Base-by-base conservation (phyloP, 2,329 filamentous ascomycete species). In the Alternaria infectoria region DNA sequence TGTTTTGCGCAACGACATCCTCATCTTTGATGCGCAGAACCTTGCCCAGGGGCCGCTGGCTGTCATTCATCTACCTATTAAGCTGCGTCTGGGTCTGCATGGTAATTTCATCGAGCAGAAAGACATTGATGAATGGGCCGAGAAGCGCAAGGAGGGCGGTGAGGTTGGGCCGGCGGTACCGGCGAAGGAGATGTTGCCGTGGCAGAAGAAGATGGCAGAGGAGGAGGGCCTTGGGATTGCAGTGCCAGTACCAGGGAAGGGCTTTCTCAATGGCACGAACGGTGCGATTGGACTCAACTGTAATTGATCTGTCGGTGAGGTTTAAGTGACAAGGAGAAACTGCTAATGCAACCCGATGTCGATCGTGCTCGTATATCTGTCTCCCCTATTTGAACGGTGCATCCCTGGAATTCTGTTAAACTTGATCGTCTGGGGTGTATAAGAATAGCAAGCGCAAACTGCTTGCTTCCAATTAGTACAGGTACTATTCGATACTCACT, bases 11-110 rank as follows among this genome's bases (percentile, higher is more conserved):
- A 81, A 80, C 17, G 80, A 82, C 49, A 72, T 82, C 8, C 65
- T 82, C 7, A 77, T 84, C 5, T 74, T 85, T 57, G 81, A 84
- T 59, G 82, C 82, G 6, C 68, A 60, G 61, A 70, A 81, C 13
- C 72, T 83, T 17, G 70, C 69, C 5, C 77, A 78, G 26, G 76
- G 75, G 13, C 81, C 82, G 6, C 51, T 82, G 0, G 82, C 82
- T 3, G 72, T 81, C 5, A 70, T 82, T 2, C 76, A 83, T 67
- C 54, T 84, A 54, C 82, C 82, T 3, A 70, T 78, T 0, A 78
- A 77, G 65, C 28, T 78, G 54, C 69, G 72, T 43, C 52, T 77
- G 36, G 76, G 76, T 10, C 51, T 78, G 45, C 76, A 78, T 64
- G 76, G 76, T 8, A 77, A 77, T 55, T 78, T 75, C 49, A 65